A percentile compares a stretch with the other conserved stretches of the same genome.
These are phyloP conservation scores for Closterium sp. DNA, from an alignment of 139 green algal genomes.

Conservation along the genomic window DNA sequence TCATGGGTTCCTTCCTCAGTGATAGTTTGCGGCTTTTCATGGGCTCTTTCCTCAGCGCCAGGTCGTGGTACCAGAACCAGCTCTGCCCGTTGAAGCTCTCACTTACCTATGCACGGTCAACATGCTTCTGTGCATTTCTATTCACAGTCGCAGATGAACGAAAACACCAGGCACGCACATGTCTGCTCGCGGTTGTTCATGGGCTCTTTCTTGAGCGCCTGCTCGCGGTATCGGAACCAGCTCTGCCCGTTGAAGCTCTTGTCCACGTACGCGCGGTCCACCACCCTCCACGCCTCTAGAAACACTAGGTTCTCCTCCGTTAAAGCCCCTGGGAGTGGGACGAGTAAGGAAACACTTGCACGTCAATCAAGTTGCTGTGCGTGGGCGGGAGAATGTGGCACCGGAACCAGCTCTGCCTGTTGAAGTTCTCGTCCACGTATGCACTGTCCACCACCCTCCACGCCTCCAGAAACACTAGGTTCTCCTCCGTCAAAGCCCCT, in stretches of 20 bases:
- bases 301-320: constrained; percentile 92
- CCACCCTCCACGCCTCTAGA: constrained; percentile 89
- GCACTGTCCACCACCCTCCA: too few species aligned
- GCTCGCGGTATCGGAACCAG: constrained; percentile 79
- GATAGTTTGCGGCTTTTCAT: constrained; percentile 61
- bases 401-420: too few species aligned
- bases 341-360: too few species aligned
- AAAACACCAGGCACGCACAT: too few species aligned
- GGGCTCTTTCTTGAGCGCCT: constrained; percentile 59
- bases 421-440: too few species aligned
- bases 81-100: constrained; percentile 85
- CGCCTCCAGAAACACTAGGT: too few species aligned
- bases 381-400: too few species aligned
- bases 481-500: too few species aligned
- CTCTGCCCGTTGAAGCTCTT: constrained; percentile 94
- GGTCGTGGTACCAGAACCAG: constrained; percentile 79
- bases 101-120: constrained; percentile 60
- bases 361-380: too few species aligned
- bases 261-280: constrained; percentile 95
- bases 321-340: constrained; percentile 59
- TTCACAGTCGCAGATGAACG: background rate
- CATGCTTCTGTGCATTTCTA: constrained; percentile 95
- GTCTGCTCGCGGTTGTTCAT: constrained; percentile 74
- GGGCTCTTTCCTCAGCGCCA: constrained; percentile 58
- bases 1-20: constrained; percentile 69